Conservation (phyloP, 331 rosid genomes). For the Dryas integrifolia region DNA sequence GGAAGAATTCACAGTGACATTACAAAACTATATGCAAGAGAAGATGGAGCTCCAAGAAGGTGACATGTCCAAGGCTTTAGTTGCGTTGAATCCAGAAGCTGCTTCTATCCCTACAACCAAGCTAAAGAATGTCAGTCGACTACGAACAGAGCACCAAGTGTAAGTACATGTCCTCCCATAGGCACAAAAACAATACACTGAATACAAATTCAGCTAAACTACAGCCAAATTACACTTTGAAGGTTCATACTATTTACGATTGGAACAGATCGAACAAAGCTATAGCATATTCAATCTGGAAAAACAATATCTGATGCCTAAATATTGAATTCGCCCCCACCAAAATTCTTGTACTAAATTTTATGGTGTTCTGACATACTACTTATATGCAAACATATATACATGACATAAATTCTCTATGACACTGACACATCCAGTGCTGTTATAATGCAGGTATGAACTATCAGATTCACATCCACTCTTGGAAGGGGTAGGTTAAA, state of each 20-base stretch:
- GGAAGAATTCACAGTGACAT: slow-evolving; percentile 35
- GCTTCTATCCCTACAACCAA: slow-evolving; percentile 68
- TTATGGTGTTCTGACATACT: not conserved
- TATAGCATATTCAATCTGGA: not conserved
- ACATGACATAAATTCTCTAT: not conserved
- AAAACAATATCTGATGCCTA: not conserved
- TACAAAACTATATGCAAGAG: slow-evolving; percentile 49
- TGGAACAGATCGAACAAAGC: not conserved
- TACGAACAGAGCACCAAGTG: slow-evolving; percentile 97
- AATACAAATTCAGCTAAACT: not conserved
- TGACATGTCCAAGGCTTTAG: slow-evolving; percentile 80
- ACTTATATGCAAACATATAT: not conserved
- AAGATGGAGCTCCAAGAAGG: slow-evolving; percentile 49
- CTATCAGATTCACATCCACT: slow-evolving; percentile 96
- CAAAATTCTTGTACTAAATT: not conserved
- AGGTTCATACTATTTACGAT: not conserved
- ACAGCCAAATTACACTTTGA: slow-evolving; percentile 2
- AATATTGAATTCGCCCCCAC: not conserved
- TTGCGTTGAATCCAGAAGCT: slow-evolving; percentile 55
- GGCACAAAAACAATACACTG: not conserved
- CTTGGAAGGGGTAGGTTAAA: slow-evolving; percentile 56
- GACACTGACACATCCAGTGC: slow-evolving; percentile 25
- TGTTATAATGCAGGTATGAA: slow-evolving; percentile 73
- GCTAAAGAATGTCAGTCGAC: slow-evolving; percentile 75
- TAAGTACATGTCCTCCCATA: slow-evolving; percentile 40